Evolutionary conservation across 768 basidiomycete genomes (phyloP).

Genomic region (Tricholoma sp.): DNA sequence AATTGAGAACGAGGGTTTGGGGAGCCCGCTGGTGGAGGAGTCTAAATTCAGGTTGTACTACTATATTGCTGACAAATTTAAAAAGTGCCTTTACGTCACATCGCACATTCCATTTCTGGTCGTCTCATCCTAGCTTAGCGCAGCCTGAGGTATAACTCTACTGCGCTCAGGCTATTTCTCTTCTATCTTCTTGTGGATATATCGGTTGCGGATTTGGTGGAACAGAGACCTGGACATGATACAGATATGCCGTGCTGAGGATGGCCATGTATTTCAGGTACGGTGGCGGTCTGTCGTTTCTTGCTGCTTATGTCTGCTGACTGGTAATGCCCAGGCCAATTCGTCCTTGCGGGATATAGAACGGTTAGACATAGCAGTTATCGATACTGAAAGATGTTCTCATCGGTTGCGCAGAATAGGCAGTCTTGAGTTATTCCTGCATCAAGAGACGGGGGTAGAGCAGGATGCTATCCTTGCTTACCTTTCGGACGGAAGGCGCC

Average conservation of each 20-base stretch:
- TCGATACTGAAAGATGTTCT: constrained; percentile 1
- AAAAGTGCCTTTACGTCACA: neutral
- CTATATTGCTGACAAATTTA: constrained; percentile 2
- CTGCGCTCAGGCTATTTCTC: neutral
- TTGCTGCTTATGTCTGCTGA: neutral
- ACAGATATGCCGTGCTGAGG: constrained; percentile 60
- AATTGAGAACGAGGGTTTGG: no score
- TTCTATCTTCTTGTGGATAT: neutral
- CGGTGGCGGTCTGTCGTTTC: neutral
- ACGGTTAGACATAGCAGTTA: constrained; percentile 38
- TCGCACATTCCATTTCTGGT: neutral
- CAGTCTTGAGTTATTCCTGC: constrained; percentile 66
- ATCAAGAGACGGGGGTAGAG: constrained; percentile 67
- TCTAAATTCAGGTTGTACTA: no score
- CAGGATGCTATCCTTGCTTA: constrained; percentile 70
- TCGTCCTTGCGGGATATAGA: constrained; percentile 73
- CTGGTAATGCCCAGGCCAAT: constrained; percentile 40
- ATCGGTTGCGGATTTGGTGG: neutral
- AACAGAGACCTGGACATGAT: constrained; percentile 36
- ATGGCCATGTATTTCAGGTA: constrained; percentile 59
- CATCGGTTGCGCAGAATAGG: constrained; percentile 40
- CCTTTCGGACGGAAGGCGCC: constrained; percentile 71
- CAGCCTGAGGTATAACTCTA: neutral
- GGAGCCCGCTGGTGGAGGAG: no score
- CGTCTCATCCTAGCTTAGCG: neutral